These are phyloP conservation scores for Fusarium torreyae DNA, from an alignment of 2,329 filamentous ascomycete species.

Conservation along the genomic window DNA sequence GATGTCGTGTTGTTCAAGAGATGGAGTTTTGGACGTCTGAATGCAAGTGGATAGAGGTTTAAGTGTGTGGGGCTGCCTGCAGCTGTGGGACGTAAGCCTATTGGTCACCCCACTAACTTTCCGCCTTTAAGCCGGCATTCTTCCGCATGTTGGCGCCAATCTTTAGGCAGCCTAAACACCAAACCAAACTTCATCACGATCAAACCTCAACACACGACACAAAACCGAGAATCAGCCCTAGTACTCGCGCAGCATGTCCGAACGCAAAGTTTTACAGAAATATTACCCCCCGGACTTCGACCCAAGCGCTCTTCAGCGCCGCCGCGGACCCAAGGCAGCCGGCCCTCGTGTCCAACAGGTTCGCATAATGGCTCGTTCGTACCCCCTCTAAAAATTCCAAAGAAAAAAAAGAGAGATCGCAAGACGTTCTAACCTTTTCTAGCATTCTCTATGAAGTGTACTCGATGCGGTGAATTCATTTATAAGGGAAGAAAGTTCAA, in stretches of 20 bases:
- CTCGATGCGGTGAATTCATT: constrained; percentile 79
- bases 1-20: constrained; percentile 21
- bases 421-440: neutral
- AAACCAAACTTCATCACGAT: constrained; percentile 1
- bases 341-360: constrained; percentile 89
- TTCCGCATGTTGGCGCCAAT: neutral
- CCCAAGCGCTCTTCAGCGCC: constrained; percentile 82
- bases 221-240: neutral
- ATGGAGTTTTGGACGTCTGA: constrained; percentile 7
- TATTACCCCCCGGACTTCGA: constrained; percentile 88
- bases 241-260: constrained; percentile 75
- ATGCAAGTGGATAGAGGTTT: constrained; percentile 2
- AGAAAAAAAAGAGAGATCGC: too few species aligned
- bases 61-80: constrained; percentile 7
- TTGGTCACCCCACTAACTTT: neutral
- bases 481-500: constrained; percentile 98
- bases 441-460: constrained; percentile 60
- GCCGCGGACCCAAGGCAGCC: constrained; percentile 76
- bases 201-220: neutral
- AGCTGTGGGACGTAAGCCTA: constrained; percentile 2
- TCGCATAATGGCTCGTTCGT: constrained; percentile 59
- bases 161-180: neutral
- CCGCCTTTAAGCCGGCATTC: neutral
- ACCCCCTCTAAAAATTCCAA: too few species aligned
- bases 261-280: constrained; percentile 83